Conservation (phyloP, 495 filamentous ascomycete species). For the Neurospora sp. region DNA sequence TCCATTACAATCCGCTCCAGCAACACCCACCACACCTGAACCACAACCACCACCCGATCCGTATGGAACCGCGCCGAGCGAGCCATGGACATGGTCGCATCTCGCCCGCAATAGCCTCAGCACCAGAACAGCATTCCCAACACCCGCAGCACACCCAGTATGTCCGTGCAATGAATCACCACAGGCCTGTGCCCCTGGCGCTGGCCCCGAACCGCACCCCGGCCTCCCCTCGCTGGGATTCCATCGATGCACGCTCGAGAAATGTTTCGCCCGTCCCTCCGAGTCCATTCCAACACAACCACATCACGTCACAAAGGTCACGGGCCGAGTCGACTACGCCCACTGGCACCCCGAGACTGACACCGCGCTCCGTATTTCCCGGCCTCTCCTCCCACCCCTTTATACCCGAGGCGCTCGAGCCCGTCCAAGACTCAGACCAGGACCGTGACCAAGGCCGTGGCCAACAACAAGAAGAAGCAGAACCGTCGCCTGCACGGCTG, state of each 20-base stretch:
- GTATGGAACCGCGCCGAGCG: not conserved
- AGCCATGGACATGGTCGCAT: not conserved
- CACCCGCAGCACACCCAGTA: not conserved
- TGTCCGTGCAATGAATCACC: not conserved
- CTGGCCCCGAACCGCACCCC: not conserved
- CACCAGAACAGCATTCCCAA: not conserved
- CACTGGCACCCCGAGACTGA: slow-evolving; percentile 6
- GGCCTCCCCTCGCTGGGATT: slow-evolving; percentile 35
- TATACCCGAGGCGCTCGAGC: slow-evolving; percentile 17
- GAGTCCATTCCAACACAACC: slow-evolving; percentile 4
- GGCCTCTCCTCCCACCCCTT: slow-evolving; percentile 26
- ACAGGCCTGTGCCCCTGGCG: not conserved
- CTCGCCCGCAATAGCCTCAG: not conserved
- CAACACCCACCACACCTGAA: slow-evolving; percentile 6
- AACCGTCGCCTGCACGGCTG: not conserved
- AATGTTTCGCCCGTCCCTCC: slow-evolving; percentile 5
- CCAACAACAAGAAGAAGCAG: not conserved
- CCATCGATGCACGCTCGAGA: slow-evolving; percentile 17
- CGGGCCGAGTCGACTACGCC: slow-evolving; percentile 17
- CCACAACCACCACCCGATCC: not conserved
- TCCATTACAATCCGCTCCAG: slow-evolving; percentile 13
- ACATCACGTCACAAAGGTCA: slow-evolving; percentile 7
- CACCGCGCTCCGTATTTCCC: slow-evolving; percentile 18
- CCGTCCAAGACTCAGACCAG: not conserved
- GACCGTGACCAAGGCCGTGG: not conserved